These are phyloP conservation scores for Phytophthora capsici DNA, from an alignment of 352 stramenopile genomes.

Conservation along the genomic window DNA sequence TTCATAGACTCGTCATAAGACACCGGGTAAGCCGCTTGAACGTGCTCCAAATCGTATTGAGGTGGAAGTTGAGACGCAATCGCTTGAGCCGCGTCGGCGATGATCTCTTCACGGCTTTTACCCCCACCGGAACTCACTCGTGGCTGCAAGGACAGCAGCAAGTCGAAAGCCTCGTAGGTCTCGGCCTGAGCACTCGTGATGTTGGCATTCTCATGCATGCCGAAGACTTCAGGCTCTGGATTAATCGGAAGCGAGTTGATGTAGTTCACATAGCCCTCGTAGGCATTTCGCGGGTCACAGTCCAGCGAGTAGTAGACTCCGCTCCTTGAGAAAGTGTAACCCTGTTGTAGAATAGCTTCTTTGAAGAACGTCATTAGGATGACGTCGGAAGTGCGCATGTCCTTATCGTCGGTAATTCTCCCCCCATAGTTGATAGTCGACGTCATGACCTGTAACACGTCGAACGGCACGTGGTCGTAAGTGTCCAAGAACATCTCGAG, in stretches of 20 bases:
- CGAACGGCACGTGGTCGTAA: slow-evolving; percentile 86
- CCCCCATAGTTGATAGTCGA: slow-evolving; percentile 96
- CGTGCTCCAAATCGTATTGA: slow-evolving; percentile 88
- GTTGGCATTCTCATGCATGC: slow-evolving; percentile 95
- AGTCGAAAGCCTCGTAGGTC: slow-evolving; percentile 89
- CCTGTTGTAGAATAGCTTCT: slow-evolving; percentile 75
- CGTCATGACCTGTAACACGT: slow-evolving; percentile 93
- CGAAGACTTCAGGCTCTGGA: slow-evolving; percentile 93
- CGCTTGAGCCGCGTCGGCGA: slow-evolving; percentile 79
- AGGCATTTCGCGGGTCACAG: slow-evolving; percentile 70
- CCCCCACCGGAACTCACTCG: slow-evolving; percentile 77
- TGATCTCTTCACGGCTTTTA: slow-evolving; percentile 89
- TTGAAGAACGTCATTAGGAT: slow-evolving; percentile 93
- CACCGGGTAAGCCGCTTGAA: slow-evolving; percentile 86
- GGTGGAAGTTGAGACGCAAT: slow-evolving; percentile 82
- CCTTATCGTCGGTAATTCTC: slow-evolving; percentile 94
- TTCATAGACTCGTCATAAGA: slow-evolving; percentile 93
- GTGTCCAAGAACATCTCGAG: slow-evolving; percentile 94
- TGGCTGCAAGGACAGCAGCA: slow-evolving; percentile 88
- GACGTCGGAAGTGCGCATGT: slow-evolving; percentile 92
- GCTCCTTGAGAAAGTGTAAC: slow-evolving; percentile 78
- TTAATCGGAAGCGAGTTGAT: slow-evolving; percentile 94
- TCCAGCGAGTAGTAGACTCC: slow-evolving; percentile 76
- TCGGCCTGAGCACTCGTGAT: slow-evolving; percentile 94
- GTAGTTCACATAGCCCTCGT: slow-evolving; percentile 91